phyloP scores from a whole-genome alignment of 768 basidiomycete genomes.

The Leccinum obscurum region DNA sequence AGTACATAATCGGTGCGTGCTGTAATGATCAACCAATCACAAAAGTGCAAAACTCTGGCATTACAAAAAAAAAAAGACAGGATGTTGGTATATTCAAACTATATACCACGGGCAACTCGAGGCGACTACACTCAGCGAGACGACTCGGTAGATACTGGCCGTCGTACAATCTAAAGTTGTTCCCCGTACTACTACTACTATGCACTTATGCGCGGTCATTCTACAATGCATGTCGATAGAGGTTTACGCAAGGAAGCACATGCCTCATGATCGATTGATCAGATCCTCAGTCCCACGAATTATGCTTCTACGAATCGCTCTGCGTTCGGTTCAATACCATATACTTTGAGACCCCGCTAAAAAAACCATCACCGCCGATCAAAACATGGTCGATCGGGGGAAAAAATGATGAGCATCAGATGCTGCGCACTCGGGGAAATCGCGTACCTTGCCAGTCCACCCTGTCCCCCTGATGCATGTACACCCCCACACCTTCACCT shows the following conservation, averaged over 20 bases:
- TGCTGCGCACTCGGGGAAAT: not conserved
- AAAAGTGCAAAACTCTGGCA: too few relatives aligned
- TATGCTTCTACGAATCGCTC: slow-evolving; percentile 5
- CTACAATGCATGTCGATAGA: not conserved
- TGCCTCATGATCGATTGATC: not conserved
- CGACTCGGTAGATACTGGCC: not conserved
- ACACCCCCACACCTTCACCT: slow-evolving; percentile 57
- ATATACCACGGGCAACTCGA: not conserved
- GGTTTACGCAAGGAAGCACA: not conserved
- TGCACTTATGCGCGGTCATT: not conserved
- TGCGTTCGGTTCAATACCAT: slow-evolving; percentile 43
- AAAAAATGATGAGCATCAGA: not conserved
- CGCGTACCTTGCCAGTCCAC: slow-evolving; percentile 44
- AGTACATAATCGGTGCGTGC: too few relatives aligned
- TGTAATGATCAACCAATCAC: too few relatives aligned
- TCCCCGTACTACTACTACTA: not conserved
- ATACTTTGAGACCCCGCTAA: slow-evolving; percentile 30
- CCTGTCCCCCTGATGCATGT: slow-evolving; percentile 47
- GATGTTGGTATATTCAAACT: too few relatives aligned
- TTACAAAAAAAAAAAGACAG: too few relatives aligned
- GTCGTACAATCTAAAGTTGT: not conserved
- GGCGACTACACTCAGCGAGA: not conserved
- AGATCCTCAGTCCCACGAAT: not conserved
- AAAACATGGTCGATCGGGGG: not conserved
- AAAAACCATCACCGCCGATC: not conserved